Base-by-base conservation (phyloP, 148 eudicot genomes). In the Fallopia convolvulus region DNA sequence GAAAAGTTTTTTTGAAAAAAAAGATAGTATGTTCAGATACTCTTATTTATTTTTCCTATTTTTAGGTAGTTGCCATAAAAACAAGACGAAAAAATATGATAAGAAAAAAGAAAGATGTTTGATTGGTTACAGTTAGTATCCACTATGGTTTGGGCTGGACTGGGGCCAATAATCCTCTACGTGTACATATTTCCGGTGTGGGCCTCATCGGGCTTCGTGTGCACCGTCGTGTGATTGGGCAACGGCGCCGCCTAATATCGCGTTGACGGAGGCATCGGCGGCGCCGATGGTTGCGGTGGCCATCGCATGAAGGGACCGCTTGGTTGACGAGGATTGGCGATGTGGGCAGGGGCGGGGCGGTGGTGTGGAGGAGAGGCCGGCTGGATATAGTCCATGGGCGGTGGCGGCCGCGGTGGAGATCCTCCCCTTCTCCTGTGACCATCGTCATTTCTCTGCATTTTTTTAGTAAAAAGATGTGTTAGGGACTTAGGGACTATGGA, bases 271-370 rank as follows among this genome's bases (percentile, higher is more conserved):
- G 87, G 87, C 66, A 82, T 66, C 5, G 87, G 87, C 0, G 87
- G 87, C 33, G 87, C 87, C 21, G 85, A 77, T 36, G 87, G 84
- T 10, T 77, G 39, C 32, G 83, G 79, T 2, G 77, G 78, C 80
- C 79, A 73, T 46, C 49, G 36, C 1, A 55, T 73, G 76, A 2
- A 23, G 76, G 75, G 75, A 23, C 26, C 52, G 11, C 48, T n/a
- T 74, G 83, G 26, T 76, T 8, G 77, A 3, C 18, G 76, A n/a
- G 78, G 70, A 63, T 63, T 6, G 70, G 32, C 33, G 11, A 63
- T 63, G 26, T 21, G 41, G 40, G 32, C 72, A 15, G 72, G 72
- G 36, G 32, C 77, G 18, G 3, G 40, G 11, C 23, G 82, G 75
- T 3, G 83, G 78, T 48, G 79, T 56, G 82, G 85, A 26, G 82